Percentiles rank a stretch among this genome's conserved stretches.
phyloP scores from a whole-genome alignment of 108 stramenopile species.

The Conticribra weissflogii region DNA sequence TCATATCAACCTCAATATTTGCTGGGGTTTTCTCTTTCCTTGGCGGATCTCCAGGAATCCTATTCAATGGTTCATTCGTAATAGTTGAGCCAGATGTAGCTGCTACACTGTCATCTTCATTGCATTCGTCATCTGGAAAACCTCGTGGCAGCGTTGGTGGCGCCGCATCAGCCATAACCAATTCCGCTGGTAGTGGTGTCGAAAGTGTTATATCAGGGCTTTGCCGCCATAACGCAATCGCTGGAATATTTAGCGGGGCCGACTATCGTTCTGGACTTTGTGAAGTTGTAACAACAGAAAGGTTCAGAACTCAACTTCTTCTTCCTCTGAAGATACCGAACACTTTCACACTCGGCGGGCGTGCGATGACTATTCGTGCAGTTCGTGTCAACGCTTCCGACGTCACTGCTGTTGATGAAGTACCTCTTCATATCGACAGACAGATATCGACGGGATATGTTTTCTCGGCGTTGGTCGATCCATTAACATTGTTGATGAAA shows the following conservation, averaged over 20 bases:
- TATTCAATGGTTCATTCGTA: constrained; percentile 59
- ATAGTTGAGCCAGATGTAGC: constrained; percentile 70
- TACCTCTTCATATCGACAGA: constrained; percentile 53
- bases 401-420: constrained; percentile 64
- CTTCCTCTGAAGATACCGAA: constrained; percentile 1
- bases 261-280: constrained; percentile 74
- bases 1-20: constrained; percentile 4
- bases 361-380: constrained; percentile 63
- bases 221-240: constrained; percentile 57
- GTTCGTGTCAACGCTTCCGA: constrained; percentile 66
- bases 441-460: constrained; percentile 22
- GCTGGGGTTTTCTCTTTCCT: constrained; percentile 70
- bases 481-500: constrained; percentile 14
- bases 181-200: constrained; percentile 73
- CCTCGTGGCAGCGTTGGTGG: constrained; percentile 12
- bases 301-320: constrained; percentile 2
- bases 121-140: constrained; percentile 21
- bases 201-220: constrained; percentile 79
- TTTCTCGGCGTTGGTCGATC: constrained; percentile 11
- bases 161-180: constrained; percentile 41
- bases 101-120: constrained; percentile 54
- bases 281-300: constrained; percentile 68
- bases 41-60: constrained; percentile 54
- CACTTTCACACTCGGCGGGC: background rate
- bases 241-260: constrained; percentile 76